Conservation (phyloP, 2,329 filamentous ascomycete species). For the Lachnellula occidentalis region DNA sequence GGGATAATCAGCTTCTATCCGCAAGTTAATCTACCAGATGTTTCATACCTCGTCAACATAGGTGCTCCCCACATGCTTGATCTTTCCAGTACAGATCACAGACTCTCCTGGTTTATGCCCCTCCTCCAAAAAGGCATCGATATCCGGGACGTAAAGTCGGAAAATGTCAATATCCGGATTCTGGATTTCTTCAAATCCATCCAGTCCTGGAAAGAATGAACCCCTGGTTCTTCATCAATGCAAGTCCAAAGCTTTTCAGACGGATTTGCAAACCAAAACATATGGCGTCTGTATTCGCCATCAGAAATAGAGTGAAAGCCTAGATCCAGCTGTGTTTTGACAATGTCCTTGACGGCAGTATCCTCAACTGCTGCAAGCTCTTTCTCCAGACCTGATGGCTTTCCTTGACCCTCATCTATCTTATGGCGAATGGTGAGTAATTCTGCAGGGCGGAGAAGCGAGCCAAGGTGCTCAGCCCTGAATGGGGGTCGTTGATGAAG, state of each 20-base stretch:
- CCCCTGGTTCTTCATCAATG: slow-evolving; percentile 12
- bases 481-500: slow-evolving; percentile 19
- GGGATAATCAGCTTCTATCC: neutral
- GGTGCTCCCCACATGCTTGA: slow-evolving; percentile 41
- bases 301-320: slow-evolving; percentile 53
- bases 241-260: no score
- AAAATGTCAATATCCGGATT: slow-evolving; percentile 34
- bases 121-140: slow-evolving; percentile 39
- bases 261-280: slow-evolving; percentile 36
- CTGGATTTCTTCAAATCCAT: slow-evolving; percentile 26
- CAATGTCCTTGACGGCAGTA: slow-evolving; percentile 52
- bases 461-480: slow-evolving; percentile 58
- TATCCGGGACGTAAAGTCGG: slow-evolving; percentile 36
- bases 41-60: slow-evolving; percentile 32
- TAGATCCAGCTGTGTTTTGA: slow-evolving; percentile 52
- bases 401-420: slow-evolving; percentile 43
- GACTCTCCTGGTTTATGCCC: slow-evolving; percentile 43
- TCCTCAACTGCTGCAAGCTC: slow-evolving; percentile 49
- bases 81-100: slow-evolving; percentile 42
- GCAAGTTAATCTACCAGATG: no score
- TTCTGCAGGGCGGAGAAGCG: slow-evolving; percentile 51
- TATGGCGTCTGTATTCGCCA: slow-evolving; percentile 45
- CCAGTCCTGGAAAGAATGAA: slow-evolving; percentile 26
- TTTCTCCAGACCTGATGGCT: slow-evolving; percentile 25
- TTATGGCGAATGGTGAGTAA: slow-evolving; percentile 50